Evolutionary conservation across 306 rosid genomes (phyloP).

Genomic region (Gastrolobium villosum): DNA sequence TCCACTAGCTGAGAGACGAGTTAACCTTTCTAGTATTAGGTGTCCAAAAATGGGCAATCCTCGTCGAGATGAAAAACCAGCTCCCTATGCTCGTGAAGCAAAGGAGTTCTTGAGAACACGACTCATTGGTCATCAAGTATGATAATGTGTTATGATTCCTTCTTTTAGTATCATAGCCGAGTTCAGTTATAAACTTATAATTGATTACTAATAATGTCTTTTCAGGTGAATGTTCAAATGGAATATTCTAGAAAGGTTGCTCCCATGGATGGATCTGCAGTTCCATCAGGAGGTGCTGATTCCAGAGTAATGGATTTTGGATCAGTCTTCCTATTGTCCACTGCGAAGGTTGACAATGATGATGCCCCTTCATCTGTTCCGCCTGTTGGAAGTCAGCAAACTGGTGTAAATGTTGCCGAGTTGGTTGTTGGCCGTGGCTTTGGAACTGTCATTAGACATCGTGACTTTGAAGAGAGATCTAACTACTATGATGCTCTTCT

Average conservation of each 20-base stretch:
- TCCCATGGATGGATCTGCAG: conserved; percentile 66
- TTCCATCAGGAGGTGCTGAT: conserved; percentile 70
- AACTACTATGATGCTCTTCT: conserved; percentile 94
- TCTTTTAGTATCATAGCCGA: conserved; percentile 35
- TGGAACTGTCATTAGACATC: conserved; percentile 93
- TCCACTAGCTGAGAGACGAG: conserved; percentile 95
- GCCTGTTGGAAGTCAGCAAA: conserved; percentile 64
- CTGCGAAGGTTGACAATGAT: conserved; percentile 75
- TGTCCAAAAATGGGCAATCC: conserved; percentile 98
- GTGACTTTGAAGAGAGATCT: conserved; percentile 98
- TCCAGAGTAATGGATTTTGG: conserved; percentile 98
- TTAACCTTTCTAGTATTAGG: conserved; percentile 97
- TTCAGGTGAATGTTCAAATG: conserved; percentile 94
- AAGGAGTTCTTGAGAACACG: conserved; percentile 95
- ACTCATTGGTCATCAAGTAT: conserved; percentile 89
- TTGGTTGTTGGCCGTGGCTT: conserved; percentile 85
- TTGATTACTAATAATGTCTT: conserved; percentile 29
- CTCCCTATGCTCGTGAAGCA: conserved; percentile 99
- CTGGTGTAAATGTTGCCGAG: conserved; percentile 83
- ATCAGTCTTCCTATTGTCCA: conserved; percentile 74
- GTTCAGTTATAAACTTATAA: conserved; percentile 41
- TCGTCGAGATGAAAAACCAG: conserved; percentile 97
- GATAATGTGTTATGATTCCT: conserved; percentile 43
- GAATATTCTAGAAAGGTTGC: conserved; percentile 90
- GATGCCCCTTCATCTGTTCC: conserved; percentile 65